Base-by-base conservation (phyloP, 177 flowering plant genomes). In the Vitis hybrid region DNA sequence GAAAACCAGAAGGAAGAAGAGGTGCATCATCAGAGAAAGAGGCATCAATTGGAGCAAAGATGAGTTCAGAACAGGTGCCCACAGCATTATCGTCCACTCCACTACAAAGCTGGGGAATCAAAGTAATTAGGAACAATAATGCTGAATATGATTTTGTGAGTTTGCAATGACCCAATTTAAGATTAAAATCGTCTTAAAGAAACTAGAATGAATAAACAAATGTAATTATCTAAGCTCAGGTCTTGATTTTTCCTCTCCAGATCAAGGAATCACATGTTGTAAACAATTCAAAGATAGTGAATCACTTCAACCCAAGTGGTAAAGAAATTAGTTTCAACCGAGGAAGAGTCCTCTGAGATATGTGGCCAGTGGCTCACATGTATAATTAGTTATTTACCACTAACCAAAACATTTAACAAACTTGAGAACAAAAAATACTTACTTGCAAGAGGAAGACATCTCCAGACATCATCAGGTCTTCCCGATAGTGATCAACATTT, bases 1-100 rank as follows among this genome's bases (percentile, higher is more conserved):
- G 83, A 67, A 81, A 83, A 12, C 86, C 86, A 57, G 86, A 83
- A 61, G 86, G 83, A 62, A 83, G 55, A 18, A 83, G 80, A 11
- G 86, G 86, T 5, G 86, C 88, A 69, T 85, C 88, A 75, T 83
- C 86, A 33, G 88, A 74, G 58, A 85, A 85, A 12, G 88, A 83
- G 29, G 83, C 88, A 71, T 85, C 88, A 62, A 85, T 85, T 5
- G 88, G 88, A 70, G 86, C 85, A 80, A 85, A 85, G 52, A 85
- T 70, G 55, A 85, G 85, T 68, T 85, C 85, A 19, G 88, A 83
- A 64, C 76, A 79, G 68, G 83, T 74, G 22, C 88, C 88, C 39
- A 78, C 69, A 31, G 88, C 79, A 74, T 78, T 79, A 60, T 85
- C 88, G 69, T 85, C 86, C 56, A 80, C 78, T 69, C 88, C 88